phyloP scores from a whole-genome alignment of 805 yeast genomes.

The Ogataea nakhonphanomensis region DNA sequence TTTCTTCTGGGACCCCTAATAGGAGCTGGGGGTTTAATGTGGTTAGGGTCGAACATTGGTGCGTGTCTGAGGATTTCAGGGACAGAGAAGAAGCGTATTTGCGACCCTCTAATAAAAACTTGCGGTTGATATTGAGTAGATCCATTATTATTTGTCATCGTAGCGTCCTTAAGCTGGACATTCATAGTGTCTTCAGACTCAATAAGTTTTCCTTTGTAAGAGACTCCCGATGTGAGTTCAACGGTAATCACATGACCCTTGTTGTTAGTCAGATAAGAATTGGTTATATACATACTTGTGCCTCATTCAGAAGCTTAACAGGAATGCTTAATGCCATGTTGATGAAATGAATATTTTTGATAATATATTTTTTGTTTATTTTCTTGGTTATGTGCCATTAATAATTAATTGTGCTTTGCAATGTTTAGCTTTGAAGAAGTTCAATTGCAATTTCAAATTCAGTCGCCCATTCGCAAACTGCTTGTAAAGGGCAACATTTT shows the following conservation, averaged over 20 bases:
- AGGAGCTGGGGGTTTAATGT: slow-evolving; percentile 67
- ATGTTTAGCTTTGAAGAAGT: slow-evolving; percentile 31
- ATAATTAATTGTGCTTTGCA: neutral
- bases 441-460: slow-evolving; percentile 32
- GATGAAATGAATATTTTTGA: neutral
- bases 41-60: slow-evolving; percentile 67
- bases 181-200: slow-evolving; percentile 95
- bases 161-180: slow-evolving; percentile 76
- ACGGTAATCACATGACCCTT: slow-evolving; percentile 80
- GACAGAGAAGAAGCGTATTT: slow-evolving; percentile 74
- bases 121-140: slow-evolving; percentile 71
- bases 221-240: slow-evolving; percentile 81
- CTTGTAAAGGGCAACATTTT: slow-evolving; percentile 55
- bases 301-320: slow-evolving; percentile 79
- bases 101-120: slow-evolving; percentile 89
- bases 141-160: slow-evolving; percentile 76
- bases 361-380: neutral
- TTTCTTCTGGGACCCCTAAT: slow-evolving; percentile 44
- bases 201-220: slow-evolving; percentile 80
- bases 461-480: slow-evolving; percentile 41
- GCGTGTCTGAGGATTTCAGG: slow-evolving; percentile 89
- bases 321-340: slow-evolving; percentile 71
- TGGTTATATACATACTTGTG: slow-evolving; percentile 43
- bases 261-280: slow-evolving; percentile 6
- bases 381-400: slow-evolving; percentile 9